Conservation (phyloP, 2,329 filamentous ascomycete species). For the Plectosphaerella sp. region DNA sequence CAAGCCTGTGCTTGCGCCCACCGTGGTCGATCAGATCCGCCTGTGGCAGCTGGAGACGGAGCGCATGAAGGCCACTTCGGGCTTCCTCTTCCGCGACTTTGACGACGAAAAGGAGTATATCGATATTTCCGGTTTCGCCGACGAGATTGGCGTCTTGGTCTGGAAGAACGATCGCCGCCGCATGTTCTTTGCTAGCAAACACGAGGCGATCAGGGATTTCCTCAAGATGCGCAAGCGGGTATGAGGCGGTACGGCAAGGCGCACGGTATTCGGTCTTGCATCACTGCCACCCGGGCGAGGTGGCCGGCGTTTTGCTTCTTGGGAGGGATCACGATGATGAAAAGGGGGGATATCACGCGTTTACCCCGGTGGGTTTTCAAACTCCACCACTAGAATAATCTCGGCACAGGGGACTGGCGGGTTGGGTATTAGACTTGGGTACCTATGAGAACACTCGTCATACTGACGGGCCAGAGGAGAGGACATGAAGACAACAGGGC, state of each 20-base stretch:
- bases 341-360: too few species aligned
- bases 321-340: too few species aligned
- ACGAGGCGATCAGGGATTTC: constrained; percentile 84
- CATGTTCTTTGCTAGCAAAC: constrained; percentile 87
- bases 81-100: constrained; percentile 90
- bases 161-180: constrained; percentile 79
- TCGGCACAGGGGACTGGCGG: too few species aligned
- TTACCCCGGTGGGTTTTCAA: too few species aligned
- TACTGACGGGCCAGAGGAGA: too few species aligned
- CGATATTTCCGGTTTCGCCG: constrained; percentile 71
- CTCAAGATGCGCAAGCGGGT: constrained; percentile 61
- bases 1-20: constrained; percentile 79
- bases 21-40: constrained; percentile 94
- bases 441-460: too few species aligned
- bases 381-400: too few species aligned
- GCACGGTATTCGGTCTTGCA: too few species aligned
- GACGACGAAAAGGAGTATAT: constrained; percentile 65
- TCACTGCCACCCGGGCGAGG: too few species aligned
- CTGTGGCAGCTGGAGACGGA: constrained; percentile 98
- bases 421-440: too few species aligned
- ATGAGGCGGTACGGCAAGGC: constrained; percentile 6
- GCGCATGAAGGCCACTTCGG: constrained; percentile 77
- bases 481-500: too few species aligned
- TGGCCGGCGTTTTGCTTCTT: too few species aligned
- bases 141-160: constrained; percentile 83